Percentiles rank a stretch among this genome's conserved stretches.
Conservation (phyloP, 192 early-diverging fungal genomes). For the Backusella tuberculispora region DNA sequence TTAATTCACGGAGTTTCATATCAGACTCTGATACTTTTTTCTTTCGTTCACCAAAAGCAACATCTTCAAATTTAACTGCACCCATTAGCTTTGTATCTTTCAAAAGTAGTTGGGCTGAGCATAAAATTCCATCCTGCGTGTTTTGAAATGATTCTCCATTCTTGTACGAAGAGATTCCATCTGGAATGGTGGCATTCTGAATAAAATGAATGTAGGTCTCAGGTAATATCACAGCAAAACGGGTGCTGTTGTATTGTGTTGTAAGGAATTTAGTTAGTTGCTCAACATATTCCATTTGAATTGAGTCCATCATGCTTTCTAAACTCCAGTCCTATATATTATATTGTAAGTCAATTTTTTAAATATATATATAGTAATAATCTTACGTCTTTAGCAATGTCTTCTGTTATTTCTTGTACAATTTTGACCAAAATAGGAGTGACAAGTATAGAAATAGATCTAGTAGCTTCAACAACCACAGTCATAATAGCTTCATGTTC, state of each 20-base stretch:
- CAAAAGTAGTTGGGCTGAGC: constrained; percentile 64
- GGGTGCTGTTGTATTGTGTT: constrained; percentile 52
- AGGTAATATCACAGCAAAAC: constrained; percentile 61
- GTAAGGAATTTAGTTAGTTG: constrained; percentile 55
- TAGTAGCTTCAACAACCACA: constrained; percentile 54
- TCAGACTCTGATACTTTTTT: constrained; percentile 47
- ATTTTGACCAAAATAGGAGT: constrained; percentile 73
- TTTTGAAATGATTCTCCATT: constrained; percentile 57
- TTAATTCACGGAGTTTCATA: constrained; percentile 55
- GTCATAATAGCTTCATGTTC: constrained; percentile 48
- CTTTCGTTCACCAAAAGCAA: constrained; percentile 52
- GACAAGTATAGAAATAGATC: constrained; percentile 59
- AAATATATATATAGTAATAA: background rate
- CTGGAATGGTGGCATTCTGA: constrained; percentile 73
- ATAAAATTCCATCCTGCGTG: constrained; percentile 59
- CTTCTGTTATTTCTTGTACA: constrained; percentile 64
- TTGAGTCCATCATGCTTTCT: constrained; percentile 66
- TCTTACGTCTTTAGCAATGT: constrained; percentile 56
- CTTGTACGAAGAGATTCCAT: constrained; percentile 51
- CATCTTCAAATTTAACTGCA: constrained; percentile 53
- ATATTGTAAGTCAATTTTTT: background rate
- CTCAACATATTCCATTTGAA: constrained; percentile 65
- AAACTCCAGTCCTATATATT: constrained; percentile 59
- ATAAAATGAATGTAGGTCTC: constrained; percentile 65
- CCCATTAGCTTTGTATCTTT: constrained; percentile 56